Evolutionary conservation across 768 basidiomycete species (phyloP).

Genomic region (Leccinellum luteum): DNA sequence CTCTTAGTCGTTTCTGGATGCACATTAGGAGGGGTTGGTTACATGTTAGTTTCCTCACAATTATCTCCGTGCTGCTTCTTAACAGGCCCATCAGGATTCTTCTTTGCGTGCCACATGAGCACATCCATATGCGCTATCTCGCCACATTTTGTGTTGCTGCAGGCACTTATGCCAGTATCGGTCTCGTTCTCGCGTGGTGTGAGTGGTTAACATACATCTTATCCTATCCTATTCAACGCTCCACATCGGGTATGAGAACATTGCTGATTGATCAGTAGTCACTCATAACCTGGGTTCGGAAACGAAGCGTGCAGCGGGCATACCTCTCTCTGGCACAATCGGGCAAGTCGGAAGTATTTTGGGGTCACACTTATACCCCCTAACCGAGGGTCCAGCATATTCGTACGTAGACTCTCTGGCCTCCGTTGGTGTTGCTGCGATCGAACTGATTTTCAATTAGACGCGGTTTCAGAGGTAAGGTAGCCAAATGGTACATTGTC

Average conservation of each 20-base stretch:
- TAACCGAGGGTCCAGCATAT: constrained; percentile 39
- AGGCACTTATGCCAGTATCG: constrained; percentile 45
- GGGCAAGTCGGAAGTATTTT: constrained; percentile 41
- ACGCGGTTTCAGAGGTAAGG: constrained; percentile 18
- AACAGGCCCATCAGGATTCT: constrained; percentile 26
- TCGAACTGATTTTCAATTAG: constrained; percentile 1
- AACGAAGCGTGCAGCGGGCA: constrained; percentile 42
- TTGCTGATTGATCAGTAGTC: constrained; percentile 27
- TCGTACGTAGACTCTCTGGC: constrained; percentile 21
- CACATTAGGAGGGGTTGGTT: constrained; percentile 37
- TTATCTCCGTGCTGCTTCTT: background rate
- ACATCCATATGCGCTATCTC: constrained; percentile 40
- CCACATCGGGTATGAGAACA: background rate
- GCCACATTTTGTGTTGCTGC: constrained; percentile 45
- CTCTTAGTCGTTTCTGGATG: constrained; percentile 31
- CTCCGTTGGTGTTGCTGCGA: background rate
- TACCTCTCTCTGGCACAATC: constrained; percentile 41
- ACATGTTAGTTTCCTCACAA: constrained; percentile 31
- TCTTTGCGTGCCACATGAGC: constrained; percentile 29
- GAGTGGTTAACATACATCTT: constrained; percentile 13
- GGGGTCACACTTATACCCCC: constrained; percentile 42
- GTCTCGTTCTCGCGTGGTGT: constrained; percentile 49
- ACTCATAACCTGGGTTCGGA: constrained; percentile 43
- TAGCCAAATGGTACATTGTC: background rate
- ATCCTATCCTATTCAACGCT: background rate